Percentiles rank a stretch among this genome's conserved stretches.
Conservation (phyloP, 1,139 yeast genomes). For the Lodderomyces beijingensis region DNA sequence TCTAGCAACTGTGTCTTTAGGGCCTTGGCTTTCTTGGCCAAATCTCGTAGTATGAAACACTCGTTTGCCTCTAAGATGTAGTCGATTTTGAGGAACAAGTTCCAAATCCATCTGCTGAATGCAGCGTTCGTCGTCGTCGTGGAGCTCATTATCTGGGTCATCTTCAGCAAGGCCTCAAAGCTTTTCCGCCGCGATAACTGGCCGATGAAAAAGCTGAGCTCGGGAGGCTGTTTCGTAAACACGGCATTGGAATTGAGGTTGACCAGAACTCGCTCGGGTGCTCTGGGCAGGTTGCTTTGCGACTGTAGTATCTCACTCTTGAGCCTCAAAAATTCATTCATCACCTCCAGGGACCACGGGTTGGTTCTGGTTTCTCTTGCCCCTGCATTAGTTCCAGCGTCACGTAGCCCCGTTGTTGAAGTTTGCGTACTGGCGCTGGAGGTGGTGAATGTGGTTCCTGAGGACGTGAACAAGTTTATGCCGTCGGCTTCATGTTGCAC, state of each 20-base stretch:
- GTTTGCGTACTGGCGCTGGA: neutral
- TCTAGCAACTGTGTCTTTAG: conserved; percentile 15
- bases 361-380: neutral
- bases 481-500: neutral
- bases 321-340: neutral
- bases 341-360: neutral
- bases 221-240: conserved; percentile 21
- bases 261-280: no score
- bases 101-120: conserved; percentile 38
- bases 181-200: conserved; percentile 29
- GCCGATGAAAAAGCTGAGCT: conserved; percentile 18
- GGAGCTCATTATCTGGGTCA: conserved; percentile 37
- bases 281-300: neutral
- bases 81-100: conserved; percentile 32
- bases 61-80: conserved; percentile 31
- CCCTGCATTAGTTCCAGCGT: no score
- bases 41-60: conserved; percentile 30
- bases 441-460: neutral
- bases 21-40: conserved; percentile 38
- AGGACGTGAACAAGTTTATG: neutral
- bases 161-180: conserved; percentile 32
- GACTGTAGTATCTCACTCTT: neutral
- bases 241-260: neutral
- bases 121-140: conserved; percentile 23
- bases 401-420: no score